Evolutionary conservation across 768 basidiomycete species (phyloP).

Genomic region (Russula foetens): DNA sequence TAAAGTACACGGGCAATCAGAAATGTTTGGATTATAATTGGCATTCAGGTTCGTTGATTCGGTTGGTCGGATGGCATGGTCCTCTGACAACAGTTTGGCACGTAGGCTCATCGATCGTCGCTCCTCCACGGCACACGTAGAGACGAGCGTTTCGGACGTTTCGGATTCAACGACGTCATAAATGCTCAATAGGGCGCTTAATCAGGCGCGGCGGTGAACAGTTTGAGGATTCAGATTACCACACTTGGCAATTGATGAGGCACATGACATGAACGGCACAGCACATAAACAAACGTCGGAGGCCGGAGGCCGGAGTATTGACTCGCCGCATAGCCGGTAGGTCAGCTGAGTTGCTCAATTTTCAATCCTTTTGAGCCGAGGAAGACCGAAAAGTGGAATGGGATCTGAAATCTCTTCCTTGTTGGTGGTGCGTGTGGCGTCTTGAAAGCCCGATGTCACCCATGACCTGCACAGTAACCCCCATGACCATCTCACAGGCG

Average conservation of each 20-base stretch:
- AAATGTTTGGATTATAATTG: neutral
- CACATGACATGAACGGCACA: neutral
- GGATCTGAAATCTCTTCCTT: neutral
- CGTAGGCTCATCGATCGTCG: neutral
- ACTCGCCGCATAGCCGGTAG: neutral
- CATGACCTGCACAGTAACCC: too few relatives aligned
- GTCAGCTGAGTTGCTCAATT: neutral
- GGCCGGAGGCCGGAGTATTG: neutral
- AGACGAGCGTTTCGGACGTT: neutral
- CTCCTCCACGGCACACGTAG: neutral
- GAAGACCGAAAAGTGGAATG: neutral
- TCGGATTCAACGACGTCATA: conserved; percentile 8
- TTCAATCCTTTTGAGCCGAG: neutral
- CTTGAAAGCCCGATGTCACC: too few relatives aligned
- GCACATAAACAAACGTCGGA: neutral
- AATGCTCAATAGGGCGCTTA: too few relatives aligned
- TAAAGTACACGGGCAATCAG: neutral
- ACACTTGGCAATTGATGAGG: neutral
- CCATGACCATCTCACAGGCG: neutral
- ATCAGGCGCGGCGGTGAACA: neutral
- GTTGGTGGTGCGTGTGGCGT: too few relatives aligned
- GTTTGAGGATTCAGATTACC: neutral
- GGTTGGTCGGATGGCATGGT: too few relatives aligned
- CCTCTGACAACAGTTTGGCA: too few relatives aligned
- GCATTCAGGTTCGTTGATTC: neutral